phyloP scores from a whole-genome alignment of 2,329 filamentous ascomycete genomes.

The Colletotrichum paranaense region DNA sequence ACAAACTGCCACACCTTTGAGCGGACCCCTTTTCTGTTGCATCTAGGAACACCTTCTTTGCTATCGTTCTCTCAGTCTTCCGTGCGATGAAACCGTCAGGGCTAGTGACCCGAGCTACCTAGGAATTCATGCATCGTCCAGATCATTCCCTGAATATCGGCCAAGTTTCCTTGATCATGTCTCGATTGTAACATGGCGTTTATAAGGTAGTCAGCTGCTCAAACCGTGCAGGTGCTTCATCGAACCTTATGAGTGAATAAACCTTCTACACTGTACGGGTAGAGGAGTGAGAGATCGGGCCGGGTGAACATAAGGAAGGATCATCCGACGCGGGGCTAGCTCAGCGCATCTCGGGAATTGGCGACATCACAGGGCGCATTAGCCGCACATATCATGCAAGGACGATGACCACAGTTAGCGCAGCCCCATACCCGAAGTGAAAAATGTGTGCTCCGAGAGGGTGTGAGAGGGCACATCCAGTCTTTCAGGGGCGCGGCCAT shows the following conservation, averaged over 20 bases:
- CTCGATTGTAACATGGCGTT: neutral
- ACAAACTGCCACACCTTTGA: neutral
- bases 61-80: neutral
- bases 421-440: no score
- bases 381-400: neutral
- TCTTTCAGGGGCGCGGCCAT: no score
- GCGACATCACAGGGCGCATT: neutral
- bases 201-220: no score
- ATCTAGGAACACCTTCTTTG: neutral
- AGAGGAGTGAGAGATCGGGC: no score
- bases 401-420: no score
- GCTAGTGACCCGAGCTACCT: conserved; percentile 17
- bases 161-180: neutral
- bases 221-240: no score
- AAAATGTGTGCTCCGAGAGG: neutral
- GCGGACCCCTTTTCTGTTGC: conserved; percentile 18
- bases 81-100: neutral
- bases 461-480: no score
- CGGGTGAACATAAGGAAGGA: neutral
- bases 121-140: neutral
- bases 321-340: neutral
- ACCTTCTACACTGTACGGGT: no score
- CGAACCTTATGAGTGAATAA: no score
- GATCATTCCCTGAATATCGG: neutral
- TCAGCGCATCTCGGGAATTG: neutral